A percentile compares a stretch with the other conserved stretches of the same genome.
Conservation (phyloP, 805 yeast genomes). For the Candida hispaniensis region DNA sequence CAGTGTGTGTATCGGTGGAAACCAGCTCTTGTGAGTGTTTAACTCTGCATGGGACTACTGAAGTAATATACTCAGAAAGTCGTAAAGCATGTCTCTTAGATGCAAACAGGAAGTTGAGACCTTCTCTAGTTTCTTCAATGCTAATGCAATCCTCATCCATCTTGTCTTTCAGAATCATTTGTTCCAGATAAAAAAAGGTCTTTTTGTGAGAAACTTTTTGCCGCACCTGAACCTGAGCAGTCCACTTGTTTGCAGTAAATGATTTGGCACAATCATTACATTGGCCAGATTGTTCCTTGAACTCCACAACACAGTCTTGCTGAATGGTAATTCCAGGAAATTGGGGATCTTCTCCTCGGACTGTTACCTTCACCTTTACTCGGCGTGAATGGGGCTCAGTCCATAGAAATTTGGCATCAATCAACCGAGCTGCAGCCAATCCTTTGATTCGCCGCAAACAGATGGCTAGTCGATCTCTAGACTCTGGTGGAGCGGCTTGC, state of each 20-base stretch:
- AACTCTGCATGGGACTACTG: conserved; percentile 74
- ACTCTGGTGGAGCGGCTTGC: conserved; percentile 81
- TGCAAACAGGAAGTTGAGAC: conserved; percentile 85
- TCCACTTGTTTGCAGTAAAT: conserved; percentile 94
- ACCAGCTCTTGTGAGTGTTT: conserved; percentile 86
- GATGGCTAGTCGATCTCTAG: conserved; percentile 75
- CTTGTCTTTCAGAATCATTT: conserved; percentile 79
- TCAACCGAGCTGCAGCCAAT: conserved; percentile 68
- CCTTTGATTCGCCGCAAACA: conserved; percentile 83
- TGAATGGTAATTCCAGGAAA: conserved; percentile 84
- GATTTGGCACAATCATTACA: conserved; percentile 98
- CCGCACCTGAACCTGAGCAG: conserved; percentile 93
- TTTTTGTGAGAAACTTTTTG: conserved; percentile 96
- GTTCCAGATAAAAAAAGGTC: conserved; percentile 92
- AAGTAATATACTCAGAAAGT: conserved; percentile 79
- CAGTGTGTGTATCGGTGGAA: conserved; percentile 85
- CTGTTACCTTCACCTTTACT: conserved; percentile 79
- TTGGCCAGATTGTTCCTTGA: conserved; percentile 87
- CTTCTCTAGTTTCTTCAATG: conserved; percentile 86
- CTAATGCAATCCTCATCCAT: conserved; percentile 92
- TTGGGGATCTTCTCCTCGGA: conserved; percentile 78
- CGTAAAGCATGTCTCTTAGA: conserved; percentile 85
- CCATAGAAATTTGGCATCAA: conserved; percentile 95
- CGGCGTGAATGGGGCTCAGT: conserved; percentile 98
- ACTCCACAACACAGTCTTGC: conserved; percentile 91